Percentiles rank a stretch among this genome's conserved stretches.
phyloP scores from a whole-genome alignment of 2,329 filamentous ascomycete species.

The Lojkania enalia region DNA sequence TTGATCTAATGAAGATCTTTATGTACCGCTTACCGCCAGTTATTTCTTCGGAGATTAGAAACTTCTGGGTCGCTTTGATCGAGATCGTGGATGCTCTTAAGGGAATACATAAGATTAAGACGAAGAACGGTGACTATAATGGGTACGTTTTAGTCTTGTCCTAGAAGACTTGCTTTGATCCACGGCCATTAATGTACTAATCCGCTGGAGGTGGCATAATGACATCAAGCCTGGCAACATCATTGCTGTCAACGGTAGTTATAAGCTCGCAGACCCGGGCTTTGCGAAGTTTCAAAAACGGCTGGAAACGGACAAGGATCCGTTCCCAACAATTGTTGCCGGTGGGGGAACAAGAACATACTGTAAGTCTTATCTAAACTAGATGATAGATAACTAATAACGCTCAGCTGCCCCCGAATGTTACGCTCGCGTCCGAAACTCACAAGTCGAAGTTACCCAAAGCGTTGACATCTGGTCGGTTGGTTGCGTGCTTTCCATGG shows the following conservation, averaged over 20 bases:
- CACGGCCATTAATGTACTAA: neutral
- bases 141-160: constrained; percentile 2
- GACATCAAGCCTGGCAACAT: constrained; percentile 51
- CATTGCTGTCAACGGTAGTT: constrained; percentile 36
- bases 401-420: neutral
- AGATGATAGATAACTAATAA: neutral
- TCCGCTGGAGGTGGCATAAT: constrained; percentile 38
- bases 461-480: constrained; percentile 45
- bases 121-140: constrained; percentile 1
- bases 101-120: constrained; percentile 24
- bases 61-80: constrained; percentile 36
- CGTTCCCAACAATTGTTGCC: constrained; percentile 3
- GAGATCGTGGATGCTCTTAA: constrained; percentile 32
- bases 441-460: constrained; percentile 22
- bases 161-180: no score
- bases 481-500: constrained; percentile 41
- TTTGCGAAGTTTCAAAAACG: constrained; percentile 31
- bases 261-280: constrained; percentile 44
- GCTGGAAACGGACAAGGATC: constrained; percentile 1
- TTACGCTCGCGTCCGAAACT: constrained; percentile 4
- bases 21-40: constrained; percentile 23
- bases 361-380: constrained; percentile 5
- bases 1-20: constrained; percentile 38
- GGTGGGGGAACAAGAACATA: constrained; percentile 39
- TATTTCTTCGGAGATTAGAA: constrained; percentile 23